Conservation (phyloP, 1,139 yeast species). For the Zhuliangozyma blackwelliae region DNA sequence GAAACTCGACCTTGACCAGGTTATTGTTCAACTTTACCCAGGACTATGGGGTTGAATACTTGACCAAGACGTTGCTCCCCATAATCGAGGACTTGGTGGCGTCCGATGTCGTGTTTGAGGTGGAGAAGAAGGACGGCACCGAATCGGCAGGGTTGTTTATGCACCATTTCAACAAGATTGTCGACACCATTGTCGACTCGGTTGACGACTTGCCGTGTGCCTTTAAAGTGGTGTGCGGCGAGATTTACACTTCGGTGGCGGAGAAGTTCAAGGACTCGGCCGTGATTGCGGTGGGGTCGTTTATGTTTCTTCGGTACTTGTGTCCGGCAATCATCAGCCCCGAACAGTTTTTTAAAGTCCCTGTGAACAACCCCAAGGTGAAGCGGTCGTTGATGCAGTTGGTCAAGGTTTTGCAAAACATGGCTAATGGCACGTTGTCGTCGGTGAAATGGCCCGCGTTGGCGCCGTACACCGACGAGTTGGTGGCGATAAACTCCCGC, state of each 20-base stretch:
- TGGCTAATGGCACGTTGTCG: conserved; percentile 73
- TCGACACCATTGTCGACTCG: conserved; percentile 59
- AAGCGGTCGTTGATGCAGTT: conserved; percentile 75
- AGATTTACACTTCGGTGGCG: conserved; percentile 61
- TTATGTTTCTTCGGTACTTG: conserved; percentile 75
- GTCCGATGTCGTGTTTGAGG: conserved; percentile 55
- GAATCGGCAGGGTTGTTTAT: conserved; percentile 39
- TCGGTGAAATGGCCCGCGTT: conserved; percentile 61
- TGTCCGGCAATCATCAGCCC: conserved; percentile 95
- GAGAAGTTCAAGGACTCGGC: conserved; percentile 67
- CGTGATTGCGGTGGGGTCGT: conserved; percentile 78
- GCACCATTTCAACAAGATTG: conserved; percentile 52
- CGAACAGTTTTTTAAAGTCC: conserved; percentile 54
- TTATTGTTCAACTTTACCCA: conserved; percentile 69
- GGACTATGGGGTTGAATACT: conserved; percentile 57
- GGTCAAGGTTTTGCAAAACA: conserved; percentile 81
- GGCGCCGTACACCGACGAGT: conserved; percentile 34
- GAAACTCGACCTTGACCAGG: conserved; percentile 81
- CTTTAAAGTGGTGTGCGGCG: conserved; percentile 68
- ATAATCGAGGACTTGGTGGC: conserved; percentile 49
- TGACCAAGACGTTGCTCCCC: conserved; percentile 52
- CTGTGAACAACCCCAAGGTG: conserved; percentile 43
- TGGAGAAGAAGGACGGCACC: conserved; percentile 52
- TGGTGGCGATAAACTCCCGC: conserved; percentile 40
- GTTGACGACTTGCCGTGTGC: conserved; percentile 63